A percentile compares a stretch with the other conserved stretches of the same genome.
These are phyloP conservation scores for Inonotus obliquus DNA, from an alignment of 1,284 basidiomycete genomes.

Conservation along the genomic window DNA sequence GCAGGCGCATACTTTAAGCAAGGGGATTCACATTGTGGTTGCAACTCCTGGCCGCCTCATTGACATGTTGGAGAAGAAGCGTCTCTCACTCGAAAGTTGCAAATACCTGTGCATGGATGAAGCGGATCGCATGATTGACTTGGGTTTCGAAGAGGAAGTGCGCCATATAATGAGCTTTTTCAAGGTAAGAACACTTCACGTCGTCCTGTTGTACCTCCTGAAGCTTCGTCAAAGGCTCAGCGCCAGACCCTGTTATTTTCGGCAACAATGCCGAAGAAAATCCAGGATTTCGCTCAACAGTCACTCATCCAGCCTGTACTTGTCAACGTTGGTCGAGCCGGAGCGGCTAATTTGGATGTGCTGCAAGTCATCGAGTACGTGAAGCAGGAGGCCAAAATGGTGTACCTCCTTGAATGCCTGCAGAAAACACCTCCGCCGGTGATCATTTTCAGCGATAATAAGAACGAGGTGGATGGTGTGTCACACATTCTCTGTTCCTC, in stretches of 20 bases:
- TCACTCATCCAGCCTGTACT: conserved; percentile 90
- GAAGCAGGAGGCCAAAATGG: conserved; percentile 99
- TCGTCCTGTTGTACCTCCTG: not conserved
- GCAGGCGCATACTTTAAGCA: conserved; percentile 84
- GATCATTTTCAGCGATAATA: conserved; percentile 98
- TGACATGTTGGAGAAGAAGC: conserved; percentile 95
- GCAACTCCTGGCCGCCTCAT: conserved; percentile 95
- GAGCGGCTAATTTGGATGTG: conserved; percentile 95
- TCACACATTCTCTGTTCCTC: not conserved
- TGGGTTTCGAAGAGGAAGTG: conserved; percentile 98
- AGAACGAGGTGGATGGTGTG: conserved; percentile 97
- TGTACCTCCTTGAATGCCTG: conserved; percentile 93
- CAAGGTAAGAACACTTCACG: conserved; percentile 48
- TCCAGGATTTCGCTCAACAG: conserved; percentile 97
- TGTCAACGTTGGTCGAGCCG: conserved; percentile 97
- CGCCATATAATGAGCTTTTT: conserved; percentile 98
- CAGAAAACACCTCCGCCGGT: conserved; percentile 99
- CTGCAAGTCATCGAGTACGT: conserved; percentile 98
- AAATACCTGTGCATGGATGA: conserved; percentile 98
- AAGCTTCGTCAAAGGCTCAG: conserved; percentile 63
- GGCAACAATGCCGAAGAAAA: conserved; percentile 98
- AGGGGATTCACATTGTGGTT: conserved; percentile 93
- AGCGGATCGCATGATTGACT: conserved; percentile 98
- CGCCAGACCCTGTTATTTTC: conserved; percentile 96
- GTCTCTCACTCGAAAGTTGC: conserved; percentile 88